Evolutionary conservation across 2,329 filamentous ascomycete species (phyloP).

Genomic region (Ophiostoma sp.): DNA sequence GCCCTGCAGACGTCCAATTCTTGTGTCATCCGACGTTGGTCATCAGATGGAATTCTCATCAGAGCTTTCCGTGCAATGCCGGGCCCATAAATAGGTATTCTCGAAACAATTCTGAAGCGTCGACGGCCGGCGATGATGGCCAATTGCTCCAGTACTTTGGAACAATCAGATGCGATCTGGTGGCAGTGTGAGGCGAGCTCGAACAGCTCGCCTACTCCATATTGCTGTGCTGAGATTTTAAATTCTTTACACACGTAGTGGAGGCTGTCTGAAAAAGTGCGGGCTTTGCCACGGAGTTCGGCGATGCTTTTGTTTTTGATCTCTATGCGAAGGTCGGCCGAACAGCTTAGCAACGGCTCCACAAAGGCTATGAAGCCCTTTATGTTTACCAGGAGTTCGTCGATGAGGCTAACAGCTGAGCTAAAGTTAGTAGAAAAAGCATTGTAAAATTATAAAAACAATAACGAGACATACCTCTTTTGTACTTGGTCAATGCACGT

Average conservation of each 20-base stretch:
- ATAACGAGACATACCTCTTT: not conserved
- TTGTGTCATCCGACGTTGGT: not conserved
- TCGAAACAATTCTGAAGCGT: not conserved
- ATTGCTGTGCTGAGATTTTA: not conserved
- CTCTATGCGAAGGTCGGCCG: too few species aligned
- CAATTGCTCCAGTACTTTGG: not conserved
- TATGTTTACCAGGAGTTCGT: too few species aligned
- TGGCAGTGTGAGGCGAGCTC: not conserved
- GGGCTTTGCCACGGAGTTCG: too few species aligned
- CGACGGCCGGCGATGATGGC: not conserved
- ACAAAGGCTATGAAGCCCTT: too few species aligned
- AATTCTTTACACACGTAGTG: too few species aligned
- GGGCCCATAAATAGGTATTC: not conserved
- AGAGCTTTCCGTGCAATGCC: not conserved
- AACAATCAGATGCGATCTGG: not conserved
- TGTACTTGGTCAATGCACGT: not conserved
- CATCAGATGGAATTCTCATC: not conserved
- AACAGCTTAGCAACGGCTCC: too few species aligned
- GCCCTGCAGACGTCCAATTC: not conserved
- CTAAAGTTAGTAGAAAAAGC: too few species aligned
- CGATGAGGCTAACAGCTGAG: too few species aligned
- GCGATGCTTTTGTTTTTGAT: too few species aligned
- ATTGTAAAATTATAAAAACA: too few species aligned
- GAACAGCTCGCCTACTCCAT: not conserved
- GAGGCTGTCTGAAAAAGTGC: too few species aligned